Percentiles rank a stretch among this genome's conserved stretches.
Conservation (phyloP, 371 early-diverging fungal species). For the Mucor piriformis region DNA sequence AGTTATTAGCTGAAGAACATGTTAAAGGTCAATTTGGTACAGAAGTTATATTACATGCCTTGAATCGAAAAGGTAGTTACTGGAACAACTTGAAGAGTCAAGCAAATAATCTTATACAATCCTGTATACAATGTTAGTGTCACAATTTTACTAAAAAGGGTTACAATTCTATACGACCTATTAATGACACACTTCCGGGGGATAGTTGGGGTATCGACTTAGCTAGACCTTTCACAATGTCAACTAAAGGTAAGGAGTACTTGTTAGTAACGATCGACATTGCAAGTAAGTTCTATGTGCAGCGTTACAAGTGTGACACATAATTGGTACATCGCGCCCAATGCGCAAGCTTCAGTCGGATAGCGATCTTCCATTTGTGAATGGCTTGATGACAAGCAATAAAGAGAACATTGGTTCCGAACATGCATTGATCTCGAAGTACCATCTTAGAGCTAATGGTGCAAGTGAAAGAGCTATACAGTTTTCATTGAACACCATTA, state of each 20-base stretch:
- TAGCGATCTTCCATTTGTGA: conserved; percentile 33
- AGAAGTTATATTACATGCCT: neutral
- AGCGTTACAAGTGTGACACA: neutral
- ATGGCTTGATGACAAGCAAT: conserved; percentile 5
- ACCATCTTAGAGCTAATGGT: conserved; percentile 33
- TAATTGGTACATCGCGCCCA: neutral
- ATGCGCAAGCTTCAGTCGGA: conserved; percentile 16
- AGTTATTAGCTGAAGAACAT: neutral
- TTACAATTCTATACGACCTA: neutral
- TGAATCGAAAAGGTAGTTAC: conserved; percentile 1
- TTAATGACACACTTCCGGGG: neutral
- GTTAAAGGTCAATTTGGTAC: neutral
- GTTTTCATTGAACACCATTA: conserved; percentile 12
- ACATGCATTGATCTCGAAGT: conserved; percentile 21
- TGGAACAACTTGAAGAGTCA: conserved; percentile 26
- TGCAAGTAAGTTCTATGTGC: neutral
- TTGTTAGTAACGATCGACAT: conserved; percentile 9
- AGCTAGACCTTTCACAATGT: neutral
- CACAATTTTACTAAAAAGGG: neutral
- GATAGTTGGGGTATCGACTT: neutral
- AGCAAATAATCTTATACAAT: conserved; percentile 10
- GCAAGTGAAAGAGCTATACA: conserved; percentile 26
- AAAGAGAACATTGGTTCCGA: neutral
- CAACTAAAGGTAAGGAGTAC: conserved; percentile 9
- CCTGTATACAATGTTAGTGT: conserved; percentile 18